Conservation (phyloP, 371 early-diverging fungal genomes). For the Nematocida sp. region DNA sequence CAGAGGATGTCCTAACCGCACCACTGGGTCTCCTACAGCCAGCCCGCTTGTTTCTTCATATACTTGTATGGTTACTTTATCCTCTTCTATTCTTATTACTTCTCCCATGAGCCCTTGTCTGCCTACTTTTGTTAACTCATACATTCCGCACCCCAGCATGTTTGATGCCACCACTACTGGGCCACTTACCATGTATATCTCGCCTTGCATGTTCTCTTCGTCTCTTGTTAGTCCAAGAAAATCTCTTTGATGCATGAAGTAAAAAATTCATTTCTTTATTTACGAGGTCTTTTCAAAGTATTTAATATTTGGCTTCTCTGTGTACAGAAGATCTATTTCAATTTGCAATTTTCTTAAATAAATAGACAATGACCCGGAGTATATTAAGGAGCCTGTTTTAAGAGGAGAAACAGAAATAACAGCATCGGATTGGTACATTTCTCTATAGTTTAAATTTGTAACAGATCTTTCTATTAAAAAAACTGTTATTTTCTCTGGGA, state of each 20-base stretch:
- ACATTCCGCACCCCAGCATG: constrained; percentile 97
- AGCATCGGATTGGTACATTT: constrained; percentile 7
- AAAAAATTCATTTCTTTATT: constrained; percentile 35
- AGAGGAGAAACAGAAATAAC: constrained; percentile 11
- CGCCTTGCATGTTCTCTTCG: constrained; percentile 46
- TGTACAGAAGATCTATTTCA: constrained; percentile 4
- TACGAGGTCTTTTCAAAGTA: neutral
- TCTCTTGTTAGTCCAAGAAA: constrained; percentile 45
- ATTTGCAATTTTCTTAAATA: neutral
- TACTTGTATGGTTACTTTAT: constrained; percentile 97
- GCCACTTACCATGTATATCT: constrained; percentile 89
- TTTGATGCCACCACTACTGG: constrained; percentile 97
- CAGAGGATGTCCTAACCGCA: constrained; percentile 88
- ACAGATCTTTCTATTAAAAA: constrained; percentile 36
- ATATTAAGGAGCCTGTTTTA: neutral
- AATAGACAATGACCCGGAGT: neutral
- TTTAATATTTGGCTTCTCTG: too few relatives aligned
- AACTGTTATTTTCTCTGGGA: neutral
- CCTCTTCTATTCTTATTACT: constrained; percentile 96
- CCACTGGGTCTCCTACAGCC: constrained; percentile 94
- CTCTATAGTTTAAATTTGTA: constrained; percentile 12
- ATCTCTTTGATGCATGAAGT: constrained; percentile 15
- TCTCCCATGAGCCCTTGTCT: constrained; percentile 93
- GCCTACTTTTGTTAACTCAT: constrained; percentile 98
- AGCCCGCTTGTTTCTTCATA: constrained; percentile 98